Percentiles rank a stretch among this genome's conserved stretches.
Evolutionary conservation across 768 basidiomycete species (phyloP).

Genomic region (Lyophyllum decastes): DNA sequence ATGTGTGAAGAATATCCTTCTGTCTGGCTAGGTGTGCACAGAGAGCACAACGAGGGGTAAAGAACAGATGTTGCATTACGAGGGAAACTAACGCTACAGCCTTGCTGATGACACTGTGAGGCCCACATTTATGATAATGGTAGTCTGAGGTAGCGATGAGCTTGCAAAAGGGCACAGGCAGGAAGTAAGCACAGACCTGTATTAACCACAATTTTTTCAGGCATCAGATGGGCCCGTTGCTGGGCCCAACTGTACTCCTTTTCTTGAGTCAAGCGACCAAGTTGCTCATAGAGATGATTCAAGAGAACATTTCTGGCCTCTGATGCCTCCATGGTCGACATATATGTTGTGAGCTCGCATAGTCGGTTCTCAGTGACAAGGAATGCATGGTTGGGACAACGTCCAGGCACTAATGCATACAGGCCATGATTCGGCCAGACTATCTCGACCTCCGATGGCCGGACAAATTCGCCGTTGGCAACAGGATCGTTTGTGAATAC

Average conservation of each 20-base stretch:
- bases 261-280: not conserved
- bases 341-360: slow-evolving; percentile 1
- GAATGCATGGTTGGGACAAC: slow-evolving; percentile 6
- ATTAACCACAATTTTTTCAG: not conserved
- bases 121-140: not conserved
- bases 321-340: slow-evolving; percentile 9
- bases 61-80: not conserved
- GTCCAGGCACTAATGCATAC: slow-evolving; percentile 1
- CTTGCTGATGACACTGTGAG: not conserved
- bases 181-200: not conserved
- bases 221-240: not conserved
- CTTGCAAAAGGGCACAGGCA: not conserved
- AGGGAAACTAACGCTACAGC: not conserved
- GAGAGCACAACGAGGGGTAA: not conserved
- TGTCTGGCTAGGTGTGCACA: not conserved
- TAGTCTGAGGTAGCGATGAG: not conserved
- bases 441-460: not conserved
- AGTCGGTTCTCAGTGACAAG: slow-evolving; percentile 7
- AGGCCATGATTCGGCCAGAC: slow-evolving; percentile 5
- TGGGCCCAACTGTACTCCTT: not conserved
- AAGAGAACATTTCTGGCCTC: slow-evolving; percentile 5
- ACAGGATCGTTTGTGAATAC: slow-evolving; percentile 16
- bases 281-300: not conserved
- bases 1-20: not conserved
- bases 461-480: slow-evolving; percentile 6